Evolutionary conservation across 768 basidiomycete species (phyloP), one percentile per base, ranked within the genome.

Genomic region (Pleurotus giganteus): DNA sequence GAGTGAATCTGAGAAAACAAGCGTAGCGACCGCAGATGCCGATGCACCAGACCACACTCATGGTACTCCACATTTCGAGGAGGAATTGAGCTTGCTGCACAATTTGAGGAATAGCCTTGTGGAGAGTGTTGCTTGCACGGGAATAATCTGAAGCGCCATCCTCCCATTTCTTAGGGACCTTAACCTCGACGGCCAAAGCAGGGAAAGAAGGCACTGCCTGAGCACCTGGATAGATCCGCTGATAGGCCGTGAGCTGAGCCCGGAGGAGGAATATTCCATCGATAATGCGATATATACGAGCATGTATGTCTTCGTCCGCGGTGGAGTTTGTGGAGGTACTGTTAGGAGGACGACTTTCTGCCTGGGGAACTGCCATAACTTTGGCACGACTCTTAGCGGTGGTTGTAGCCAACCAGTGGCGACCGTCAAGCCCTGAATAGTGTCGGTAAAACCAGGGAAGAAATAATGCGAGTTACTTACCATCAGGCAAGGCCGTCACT

Each of bases 51-150:
- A 44, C 7, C 12, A 23, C 43, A 12, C 4, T 12, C 12, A 44
- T n/a, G 23, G n/a, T 44, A 3, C 13, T 15, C 9, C 15, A 47
- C 46, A 47, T 47, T 11, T 31, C 15, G 24, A 47, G 26, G 12
- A 47, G 19, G 24, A 47, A 47, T 26, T 47, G 46, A 4, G 46
- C 46, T 15, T 47, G 46, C 15, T 47, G 46, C 9, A 47, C 24
- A 9, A 47, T 47, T n/a, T 47, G 46, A 31, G 46, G 46, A 19
- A 47, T 11, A 12, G 46, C 46, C 8, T 26, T 13, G 21, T 47
- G 4, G 24, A 47, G 13, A 28, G 15, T 28, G 13, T 15, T 27
- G 21, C 12, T 12, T n/a, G 28, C 46, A 15, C 4, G 3, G 5
- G 46, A 13, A 13, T 4, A 15, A 13, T 47, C 46, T 8, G 15